These are phyloP conservation scores for Russula virescens DNA, from an alignment of 768 basidiomycete species.

Conservation along the genomic window DNA sequence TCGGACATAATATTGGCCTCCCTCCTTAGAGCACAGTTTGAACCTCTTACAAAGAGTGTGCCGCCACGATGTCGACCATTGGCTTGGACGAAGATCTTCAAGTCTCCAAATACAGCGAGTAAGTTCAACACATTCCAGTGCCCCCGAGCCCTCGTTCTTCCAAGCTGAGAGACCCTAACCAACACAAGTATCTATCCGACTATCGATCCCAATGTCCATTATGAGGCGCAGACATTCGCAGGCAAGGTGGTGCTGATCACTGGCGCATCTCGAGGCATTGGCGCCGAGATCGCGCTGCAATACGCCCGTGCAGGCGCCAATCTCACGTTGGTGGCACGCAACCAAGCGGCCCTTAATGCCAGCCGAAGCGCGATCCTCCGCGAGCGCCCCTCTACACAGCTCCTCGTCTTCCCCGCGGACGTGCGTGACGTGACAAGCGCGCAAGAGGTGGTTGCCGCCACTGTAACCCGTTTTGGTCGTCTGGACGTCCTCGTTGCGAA, in stretches of 20 bases:
- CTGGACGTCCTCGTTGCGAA: conserved; percentile 14
- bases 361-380: background rate
- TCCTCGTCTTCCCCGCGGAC: conserved; percentile 7
- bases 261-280: too few relatives aligned
- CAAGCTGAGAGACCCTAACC: background rate
- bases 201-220: conserved; percentile 8
- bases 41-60: too few relatives aligned
- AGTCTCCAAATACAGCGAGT: too few relatives aligned
- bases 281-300: conserved; percentile 24
- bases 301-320: conserved; percentile 23
- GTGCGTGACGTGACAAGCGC: conserved; percentile 1
- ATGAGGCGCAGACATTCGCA: conserved; percentile 3
- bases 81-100: too few relatives aligned
- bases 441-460: background rate
- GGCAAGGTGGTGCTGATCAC: conserved; percentile 26
- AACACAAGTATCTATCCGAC: background rate
- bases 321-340: conserved; percentile 12
- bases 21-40: too few relatives aligned
- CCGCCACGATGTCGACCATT: too few relatives aligned
- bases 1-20: too few relatives aligned
- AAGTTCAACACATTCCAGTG: too few relatives aligned
- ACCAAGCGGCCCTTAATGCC: background rate
- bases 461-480: conserved; percentile 2
- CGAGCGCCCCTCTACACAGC: background rate
- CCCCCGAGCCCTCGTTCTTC: too few relatives aligned